Evolutionary conservation across 805 yeast genomes (phyloP).

Genomic region (Zygosaccharomyces bailii): DNA sequence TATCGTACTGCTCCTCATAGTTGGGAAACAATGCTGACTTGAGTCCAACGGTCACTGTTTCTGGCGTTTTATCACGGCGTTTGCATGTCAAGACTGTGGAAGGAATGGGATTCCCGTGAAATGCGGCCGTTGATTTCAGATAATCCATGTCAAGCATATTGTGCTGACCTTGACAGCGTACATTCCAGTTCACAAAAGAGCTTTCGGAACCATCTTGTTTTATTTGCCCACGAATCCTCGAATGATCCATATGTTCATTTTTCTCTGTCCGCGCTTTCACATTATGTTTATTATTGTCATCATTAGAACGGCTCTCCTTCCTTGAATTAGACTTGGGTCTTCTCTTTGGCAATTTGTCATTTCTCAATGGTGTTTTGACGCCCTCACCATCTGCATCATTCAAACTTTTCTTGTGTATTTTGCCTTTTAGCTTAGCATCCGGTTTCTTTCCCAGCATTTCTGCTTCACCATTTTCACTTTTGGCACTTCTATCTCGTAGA

Average conservation of each 20-base stretch:
- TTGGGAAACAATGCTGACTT: slow-evolving; percentile 24
- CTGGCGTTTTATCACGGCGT: slow-evolving; percentile 9
- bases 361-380: no score
- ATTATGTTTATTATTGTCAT: not conserved
- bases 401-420: not conserved
- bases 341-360: not conserved
- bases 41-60: slow-evolving; percentile 16
- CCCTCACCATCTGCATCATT: no score
- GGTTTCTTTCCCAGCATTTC: not conserved
- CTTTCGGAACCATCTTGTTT: slow-evolving; percentile 4
- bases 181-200: slow-evolving; percentile 19
- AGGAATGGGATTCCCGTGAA: slow-evolving; percentile 12
- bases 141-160: slow-evolving; percentile 23
- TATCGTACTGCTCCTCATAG: slow-evolving; percentile 27
- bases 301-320: not conserved
- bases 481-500: slow-evolving; percentile 18
- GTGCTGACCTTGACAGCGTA: slow-evolving; percentile 12
- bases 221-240: slow-evolving; percentile 3
- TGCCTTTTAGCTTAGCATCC: not conserved
- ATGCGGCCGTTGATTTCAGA: slow-evolving; percentile 4
- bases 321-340: not conserved
- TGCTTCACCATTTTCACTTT: not conserved
- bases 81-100: slow-evolving; percentile 18
- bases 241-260: not conserved
- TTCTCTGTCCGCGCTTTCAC: not conserved